Evolutionary conservation across 176 grass and related monocot species (phyloP), one percentile per base, ranked within the genome.

Genomic region (Olyra latifolia): DNA sequence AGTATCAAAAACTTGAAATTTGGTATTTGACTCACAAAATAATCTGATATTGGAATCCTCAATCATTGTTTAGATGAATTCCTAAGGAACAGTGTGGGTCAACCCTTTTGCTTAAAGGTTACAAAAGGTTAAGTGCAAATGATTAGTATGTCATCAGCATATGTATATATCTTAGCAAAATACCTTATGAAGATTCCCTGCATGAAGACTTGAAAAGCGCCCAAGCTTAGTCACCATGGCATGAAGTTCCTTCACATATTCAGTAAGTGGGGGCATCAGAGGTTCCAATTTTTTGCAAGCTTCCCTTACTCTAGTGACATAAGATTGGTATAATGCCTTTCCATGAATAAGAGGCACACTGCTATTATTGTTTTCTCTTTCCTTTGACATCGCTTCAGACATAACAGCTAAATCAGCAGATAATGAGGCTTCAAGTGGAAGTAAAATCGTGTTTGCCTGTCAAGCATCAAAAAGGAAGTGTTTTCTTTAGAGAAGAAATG

Each of bases 171-270:
- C 32, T 53, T 83, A 84, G 70, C 62, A 73, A 79, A 65, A 54
- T 88, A 98, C 95, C 90, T 94, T 94, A 68, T 94, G 95, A 83
- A 98, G 92, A 79, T 91, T 98, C 63, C 92, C 92, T 69, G 95
- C 88, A 90, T 98, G 95, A 56, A 98, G 80, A 84, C 90, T 94
- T 59, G 95, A 94, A 82, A 88, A 57, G 23, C 88, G 92, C 65
- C 91, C 95, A 74, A 98, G 95, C 77, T 89, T 98, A 56, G 83
- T 94, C 75, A 98, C 64, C 74, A 92, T 90, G 62, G 85, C 87
- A 80, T 98, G 95, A 63, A 98, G 62, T 76, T 92, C 87, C 78
- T 88, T 94, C 78, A 76, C 90, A 83, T 76, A 46, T 32, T 82
- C 78, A 48, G 80, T 91, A 41, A 94, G 81, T 24, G 88, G 89